Percentiles rank a stretch among this genome's conserved stretches.
phyloP scores from a whole-genome alignment of 148 eudicot genomes.

The Linanthus parryae region DNA sequence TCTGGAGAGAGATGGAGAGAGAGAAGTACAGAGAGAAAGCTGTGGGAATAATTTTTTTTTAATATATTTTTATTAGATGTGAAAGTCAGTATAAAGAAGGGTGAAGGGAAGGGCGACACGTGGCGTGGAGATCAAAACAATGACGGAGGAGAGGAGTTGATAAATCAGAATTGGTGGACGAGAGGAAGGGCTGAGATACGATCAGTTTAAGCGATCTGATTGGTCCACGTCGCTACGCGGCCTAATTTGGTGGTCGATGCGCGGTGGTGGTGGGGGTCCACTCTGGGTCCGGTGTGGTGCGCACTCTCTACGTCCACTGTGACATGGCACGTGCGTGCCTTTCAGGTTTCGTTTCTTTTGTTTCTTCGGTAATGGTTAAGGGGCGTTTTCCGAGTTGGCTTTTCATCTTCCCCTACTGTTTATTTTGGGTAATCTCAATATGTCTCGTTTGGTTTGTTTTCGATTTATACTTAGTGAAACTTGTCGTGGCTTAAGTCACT shows the following conservation, averaged over 20 bases:
- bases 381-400: too few relatives aligned
- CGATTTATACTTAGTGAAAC: too few relatives aligned
- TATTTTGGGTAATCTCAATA: too few relatives aligned
- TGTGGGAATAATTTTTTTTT: background rate
- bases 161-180: constrained; percentile 52
- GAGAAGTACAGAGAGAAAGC: background rate
- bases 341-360: too few relatives aligned
- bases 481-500: too few relatives aligned
- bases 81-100: constrained; percentile 1
- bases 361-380: too few relatives aligned
- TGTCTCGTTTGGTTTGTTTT: too few relatives aligned
- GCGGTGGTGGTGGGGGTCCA: too few relatives aligned
- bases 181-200: constrained; percentile 40
- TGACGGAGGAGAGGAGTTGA: constrained; percentile 23
- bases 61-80: constrained; percentile 16
- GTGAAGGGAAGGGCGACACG: constrained; percentile 36
- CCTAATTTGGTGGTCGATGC: constrained; percentile 10
- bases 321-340: too few relatives aligned
- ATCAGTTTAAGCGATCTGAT: constrained; percentile 40
- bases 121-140: constrained; percentile 45
- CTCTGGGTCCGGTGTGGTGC: constrained; percentile 11
- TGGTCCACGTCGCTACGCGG: constrained; percentile 36
- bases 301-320: background rate
- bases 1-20: constrained; percentile 23
- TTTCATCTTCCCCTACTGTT: too few relatives aligned